These are phyloP conservation scores for Amauroascus verrucosus DNA, from an alignment of 2,329 filamentous ascomycete species.

Conservation along the genomic window DNA sequence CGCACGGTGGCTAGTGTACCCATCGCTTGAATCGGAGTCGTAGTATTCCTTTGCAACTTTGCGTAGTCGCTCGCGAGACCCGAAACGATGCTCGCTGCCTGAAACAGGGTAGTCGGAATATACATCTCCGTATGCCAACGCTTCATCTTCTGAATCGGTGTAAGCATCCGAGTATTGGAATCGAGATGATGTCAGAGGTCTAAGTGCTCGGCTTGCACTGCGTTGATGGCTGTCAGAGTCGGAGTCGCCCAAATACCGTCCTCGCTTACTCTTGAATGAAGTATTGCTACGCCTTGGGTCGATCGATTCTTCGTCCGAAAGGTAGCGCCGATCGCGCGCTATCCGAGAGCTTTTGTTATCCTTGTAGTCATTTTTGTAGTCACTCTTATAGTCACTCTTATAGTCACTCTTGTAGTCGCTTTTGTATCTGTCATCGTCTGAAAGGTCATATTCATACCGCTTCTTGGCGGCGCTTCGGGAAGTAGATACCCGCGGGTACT, in stretches of 20 bases:
- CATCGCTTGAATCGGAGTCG: conserved; percentile 12
- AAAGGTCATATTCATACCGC: conserved; percentile 21
- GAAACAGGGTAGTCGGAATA: conserved; percentile 12
- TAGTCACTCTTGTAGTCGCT: background rate
- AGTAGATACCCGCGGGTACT: conserved; percentile 10
- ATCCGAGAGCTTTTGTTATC: conserved; percentile 15
- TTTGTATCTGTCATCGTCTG: conserved; percentile 5
- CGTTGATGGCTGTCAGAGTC: conserved; percentile 19
- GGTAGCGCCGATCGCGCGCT: conserved; percentile 19
- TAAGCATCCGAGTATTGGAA: conserved; percentile 15
- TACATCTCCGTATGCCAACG: conserved; percentile 31
- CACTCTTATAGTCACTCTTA: background rate
- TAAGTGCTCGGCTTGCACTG: conserved; percentile 7
- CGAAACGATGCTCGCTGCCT: conserved; percentile 1
- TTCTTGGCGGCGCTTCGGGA: conserved; percentile 19
- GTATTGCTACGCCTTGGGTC: conserved; percentile 9
- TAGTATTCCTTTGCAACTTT: conserved; percentile 7
- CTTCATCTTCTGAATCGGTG: conserved; percentile 22
- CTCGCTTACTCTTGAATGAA: background rate
- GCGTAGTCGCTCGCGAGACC: conserved; percentile 6
- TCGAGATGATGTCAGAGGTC: conserved; percentile 1
- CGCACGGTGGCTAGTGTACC: background rate
- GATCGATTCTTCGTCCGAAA: conserved; percentile 21
- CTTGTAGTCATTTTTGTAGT: background rate
- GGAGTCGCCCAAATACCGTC: conserved; percentile 16